phyloP scores from a whole-genome alignment of 495 filamentous ascomycete genomes.

The Penicillium verhagenii region DNA sequence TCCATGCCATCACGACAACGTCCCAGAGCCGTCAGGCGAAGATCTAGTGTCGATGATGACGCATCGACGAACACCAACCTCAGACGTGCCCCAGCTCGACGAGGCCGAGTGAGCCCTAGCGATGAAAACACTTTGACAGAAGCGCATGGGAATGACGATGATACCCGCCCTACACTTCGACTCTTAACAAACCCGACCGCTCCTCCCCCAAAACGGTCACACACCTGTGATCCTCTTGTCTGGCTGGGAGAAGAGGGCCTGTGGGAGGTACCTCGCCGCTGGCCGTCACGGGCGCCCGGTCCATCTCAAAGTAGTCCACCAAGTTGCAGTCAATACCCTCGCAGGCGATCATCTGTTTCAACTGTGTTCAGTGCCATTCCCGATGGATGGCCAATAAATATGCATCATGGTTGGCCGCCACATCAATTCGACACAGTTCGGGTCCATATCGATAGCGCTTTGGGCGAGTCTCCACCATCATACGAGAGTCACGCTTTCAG shows the following conservation, averaged over 20 bases:
- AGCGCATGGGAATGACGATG: conserved; percentile 2
- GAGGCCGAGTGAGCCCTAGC: background rate
- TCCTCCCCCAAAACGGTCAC: conserved; percentile 4
- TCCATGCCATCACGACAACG: background rate
- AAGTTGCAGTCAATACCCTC: background rate
- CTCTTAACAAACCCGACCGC: background rate
- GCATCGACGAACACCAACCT: background rate
- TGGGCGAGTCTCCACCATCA: conserved; percentile 6
- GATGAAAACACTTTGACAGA: background rate
- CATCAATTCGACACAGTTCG: background rate
- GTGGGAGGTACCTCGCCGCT: conserved; percentile 5
- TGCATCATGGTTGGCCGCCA: background rate
- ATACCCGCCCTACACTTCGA: background rate
- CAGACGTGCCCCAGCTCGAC: background rate
- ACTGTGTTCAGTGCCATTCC: background rate
- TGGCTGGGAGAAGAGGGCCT: conserved; percentile 11
- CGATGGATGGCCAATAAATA: background rate
- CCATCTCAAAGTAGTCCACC: background rate
- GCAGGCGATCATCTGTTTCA: background rate
- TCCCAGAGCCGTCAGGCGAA: background rate
- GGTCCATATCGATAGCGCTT: background rate
- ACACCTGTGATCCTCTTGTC: conserved; percentile 6
- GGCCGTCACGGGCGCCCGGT: background rate
- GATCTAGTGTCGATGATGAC: background rate
- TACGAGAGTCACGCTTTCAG: conserved; percentile 21